These are phyloP conservation scores for Ajuga reptans DNA, from an alignment of 305 asterid species.

Conservation along the genomic window DNA sequence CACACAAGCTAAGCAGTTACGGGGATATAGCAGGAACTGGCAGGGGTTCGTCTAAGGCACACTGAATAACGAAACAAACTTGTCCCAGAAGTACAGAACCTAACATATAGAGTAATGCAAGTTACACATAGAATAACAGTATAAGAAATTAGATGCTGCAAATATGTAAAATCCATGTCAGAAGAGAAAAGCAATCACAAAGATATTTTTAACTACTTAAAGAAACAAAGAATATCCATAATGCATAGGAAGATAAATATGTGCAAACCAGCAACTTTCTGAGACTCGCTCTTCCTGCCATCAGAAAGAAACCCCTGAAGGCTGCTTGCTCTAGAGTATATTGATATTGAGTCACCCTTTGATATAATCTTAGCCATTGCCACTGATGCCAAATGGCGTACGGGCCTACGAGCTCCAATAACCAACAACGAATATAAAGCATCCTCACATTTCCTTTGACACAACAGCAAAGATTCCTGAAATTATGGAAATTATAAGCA, in stretches of 20 bases:
- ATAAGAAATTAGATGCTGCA: conserved; percentile 13
- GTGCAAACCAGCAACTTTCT: conserved; percentile 77
- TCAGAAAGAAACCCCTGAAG: conserved; percentile 95
- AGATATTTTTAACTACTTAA: neutral
- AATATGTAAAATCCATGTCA: conserved; percentile 1
- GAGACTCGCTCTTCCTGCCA: conserved; percentile 78
- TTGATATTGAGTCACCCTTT: conserved; percentile 80
- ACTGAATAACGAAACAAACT: neutral
- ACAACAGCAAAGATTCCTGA: conserved; percentile 74
- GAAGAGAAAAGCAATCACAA: conserved; percentile 10
- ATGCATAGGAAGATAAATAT: conserved; percentile 13
- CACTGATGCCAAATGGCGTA: conserved; percentile 85
- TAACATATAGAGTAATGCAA: conserved; percentile 8
- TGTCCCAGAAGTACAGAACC: neutral
- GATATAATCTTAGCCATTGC: conserved; percentile 79
- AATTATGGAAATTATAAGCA: conserved; percentile 18
- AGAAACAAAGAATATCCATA: conserved; percentile 3
- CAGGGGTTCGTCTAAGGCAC: neutral
- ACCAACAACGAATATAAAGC: conserved; percentile 76
- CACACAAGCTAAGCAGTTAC: conserved; percentile 6
- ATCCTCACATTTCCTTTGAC: conserved; percentile 94
- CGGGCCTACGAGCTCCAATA: conserved; percentile 92
- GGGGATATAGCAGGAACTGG: conserved; percentile 3
- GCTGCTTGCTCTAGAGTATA: conserved; percentile 93
- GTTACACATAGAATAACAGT: neutral